Percentiles rank a stretch among this genome's conserved stretches.
phyloP scores from a whole-genome alignment of 2,329 filamentous ascomycete genomes.

The Trichocomaceae sp. region DNA sequence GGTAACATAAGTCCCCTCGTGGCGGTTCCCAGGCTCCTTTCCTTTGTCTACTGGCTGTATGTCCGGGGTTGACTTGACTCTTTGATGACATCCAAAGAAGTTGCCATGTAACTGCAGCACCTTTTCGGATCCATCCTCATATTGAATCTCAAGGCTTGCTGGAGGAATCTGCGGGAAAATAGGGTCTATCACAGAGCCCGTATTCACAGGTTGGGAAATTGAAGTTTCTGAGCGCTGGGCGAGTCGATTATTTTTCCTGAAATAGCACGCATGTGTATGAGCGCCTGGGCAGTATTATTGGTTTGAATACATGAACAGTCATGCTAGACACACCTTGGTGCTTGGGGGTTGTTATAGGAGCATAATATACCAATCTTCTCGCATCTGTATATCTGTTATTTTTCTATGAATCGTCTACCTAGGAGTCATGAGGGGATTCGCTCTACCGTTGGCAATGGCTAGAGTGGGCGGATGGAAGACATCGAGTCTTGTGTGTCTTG shows the following conservation, averaged over 20 bases:
- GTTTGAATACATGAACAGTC: not conserved
- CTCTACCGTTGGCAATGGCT: conserved; percentile 9
- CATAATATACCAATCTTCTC: conserved; percentile 8
- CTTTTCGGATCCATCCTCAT: conserved; percentile 9
- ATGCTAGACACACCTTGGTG: not conserved
- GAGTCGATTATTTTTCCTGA: not conserved
- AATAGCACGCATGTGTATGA: too few species aligned
- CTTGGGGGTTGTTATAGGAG: not conserved
- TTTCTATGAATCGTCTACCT: not conserved
- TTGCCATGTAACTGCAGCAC: conserved; percentile 4
- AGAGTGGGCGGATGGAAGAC: conserved; percentile 7
- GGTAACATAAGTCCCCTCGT: not conserved
- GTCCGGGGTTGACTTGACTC: not conserved
- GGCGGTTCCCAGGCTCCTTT: not conserved
- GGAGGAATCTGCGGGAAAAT: not conserved
- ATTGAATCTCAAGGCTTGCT: not conserved
- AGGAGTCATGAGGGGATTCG: not conserved
- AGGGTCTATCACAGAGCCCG: not conserved
- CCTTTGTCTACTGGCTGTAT: not conserved
- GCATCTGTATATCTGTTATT: conserved; percentile 1
- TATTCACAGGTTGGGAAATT: not conserved
- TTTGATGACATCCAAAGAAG: not conserved
- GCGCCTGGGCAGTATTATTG: not conserved
- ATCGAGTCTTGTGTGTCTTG: conserved; percentile 11
- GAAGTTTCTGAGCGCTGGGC: not conserved